Percentiles rank a stretch among this genome's conserved stretches.
Conservation (phyloP, 1,284 basidiomycete genomes). For the Cystobasidium slooffiae region DNA sequence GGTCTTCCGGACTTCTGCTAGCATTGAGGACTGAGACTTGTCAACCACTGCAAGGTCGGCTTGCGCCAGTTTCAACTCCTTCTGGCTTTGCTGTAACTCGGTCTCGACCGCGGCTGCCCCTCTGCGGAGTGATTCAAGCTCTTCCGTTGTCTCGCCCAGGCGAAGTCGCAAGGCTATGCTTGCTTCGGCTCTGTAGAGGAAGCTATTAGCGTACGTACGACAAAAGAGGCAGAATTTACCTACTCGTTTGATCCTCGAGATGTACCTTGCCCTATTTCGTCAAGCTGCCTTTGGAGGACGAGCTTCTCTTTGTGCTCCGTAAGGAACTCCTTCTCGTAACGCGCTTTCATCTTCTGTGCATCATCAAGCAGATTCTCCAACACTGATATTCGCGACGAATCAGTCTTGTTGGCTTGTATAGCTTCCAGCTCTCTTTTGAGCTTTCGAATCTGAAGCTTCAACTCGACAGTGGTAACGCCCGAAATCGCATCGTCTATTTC, state of each 20-base stretch:
- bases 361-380: slow-evolving; percentile 89
- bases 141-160: slow-evolving; percentile 82
- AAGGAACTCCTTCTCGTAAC: slow-evolving; percentile 88
- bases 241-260: slow-evolving; percentile 76
- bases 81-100: slow-evolving; percentile 67
- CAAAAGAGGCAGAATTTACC: slow-evolving; percentile 49
- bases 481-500: slow-evolving; percentile 83
- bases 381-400: slow-evolving; percentile 74
- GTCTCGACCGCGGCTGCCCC: slow-evolving; percentile 73
- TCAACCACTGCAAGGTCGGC: slow-evolving; percentile 83
- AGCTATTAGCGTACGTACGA: not conserved
- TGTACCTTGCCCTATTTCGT: slow-evolving; percentile 85
- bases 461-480: slow-evolving; percentile 85
- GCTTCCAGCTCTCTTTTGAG: slow-evolving; percentile 81
- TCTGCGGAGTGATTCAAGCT: slow-evolving; percentile 73
- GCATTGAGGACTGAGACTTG: slow-evolving; percentile 65
- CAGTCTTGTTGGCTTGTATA: slow-evolving; percentile 72
- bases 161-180: slow-evolving; percentile 83
- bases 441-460: slow-evolving; percentile 81
- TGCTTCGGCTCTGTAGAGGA: slow-evolving; percentile 70
- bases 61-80: slow-evolving; percentile 79
- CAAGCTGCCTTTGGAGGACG: slow-evolving; percentile 76
- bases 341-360: slow-evolving; percentile 81
- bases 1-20: slow-evolving; percentile 78
- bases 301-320: slow-evolving; percentile 81